These are phyloP conservation scores for Dactylellina haptotyla DNA, from an alignment of 2,329 filamentous ascomycete genomes.

Conservation along the genomic window DNA sequence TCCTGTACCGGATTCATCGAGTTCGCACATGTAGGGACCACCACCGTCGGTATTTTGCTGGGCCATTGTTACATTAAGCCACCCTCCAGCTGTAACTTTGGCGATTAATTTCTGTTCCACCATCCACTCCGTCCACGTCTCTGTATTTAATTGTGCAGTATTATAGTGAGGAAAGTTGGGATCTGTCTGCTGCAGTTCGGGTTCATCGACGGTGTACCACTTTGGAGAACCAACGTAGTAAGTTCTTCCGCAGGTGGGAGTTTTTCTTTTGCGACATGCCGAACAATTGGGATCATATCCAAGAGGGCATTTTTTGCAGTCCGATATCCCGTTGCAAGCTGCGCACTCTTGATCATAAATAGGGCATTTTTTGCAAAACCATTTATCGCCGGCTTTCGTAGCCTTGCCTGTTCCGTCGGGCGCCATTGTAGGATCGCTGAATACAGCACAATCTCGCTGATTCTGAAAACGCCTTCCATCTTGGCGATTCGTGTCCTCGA, in stretches of 20 bases:
- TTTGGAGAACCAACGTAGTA: neutral
- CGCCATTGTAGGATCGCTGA: constrained; percentile 34
- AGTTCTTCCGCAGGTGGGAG: constrained; percentile 11
- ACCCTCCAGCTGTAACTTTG: constrained; percentile 24
- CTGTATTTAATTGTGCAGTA: constrained; percentile 8
- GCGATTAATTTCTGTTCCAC: neutral
- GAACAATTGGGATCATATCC: constrained; percentile 20
- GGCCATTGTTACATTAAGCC: constrained; percentile 29
- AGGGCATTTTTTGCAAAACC: constrained; percentile 17
- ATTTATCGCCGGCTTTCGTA: constrained; percentile 13
- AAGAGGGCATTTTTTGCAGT: constrained; percentile 10
- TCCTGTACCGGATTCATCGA: constrained; percentile 24
- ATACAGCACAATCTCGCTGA: constrained; percentile 24
- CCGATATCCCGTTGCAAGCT: neutral
- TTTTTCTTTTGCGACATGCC: constrained; percentile 5
- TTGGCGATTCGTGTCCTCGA: constrained; percentile 3
- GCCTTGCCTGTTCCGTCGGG: constrained; percentile 13
- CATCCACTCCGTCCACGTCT: constrained; percentile 18
- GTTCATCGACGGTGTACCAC: constrained; percentile 8
- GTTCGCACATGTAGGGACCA: constrained; percentile 14
- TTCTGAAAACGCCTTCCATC: neutral
- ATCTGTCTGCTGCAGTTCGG: neutral
- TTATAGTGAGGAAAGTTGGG: constrained; percentile 1
- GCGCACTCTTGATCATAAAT: constrained; percentile 26
- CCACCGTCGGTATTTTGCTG: constrained; percentile 30